A percentile compares a stretch with the other conserved stretches of the same genome.
Evolutionary conservation across 2,329 filamentous ascomycete species (phyloP).

Genomic region (Fusarium chuoi): DNA sequence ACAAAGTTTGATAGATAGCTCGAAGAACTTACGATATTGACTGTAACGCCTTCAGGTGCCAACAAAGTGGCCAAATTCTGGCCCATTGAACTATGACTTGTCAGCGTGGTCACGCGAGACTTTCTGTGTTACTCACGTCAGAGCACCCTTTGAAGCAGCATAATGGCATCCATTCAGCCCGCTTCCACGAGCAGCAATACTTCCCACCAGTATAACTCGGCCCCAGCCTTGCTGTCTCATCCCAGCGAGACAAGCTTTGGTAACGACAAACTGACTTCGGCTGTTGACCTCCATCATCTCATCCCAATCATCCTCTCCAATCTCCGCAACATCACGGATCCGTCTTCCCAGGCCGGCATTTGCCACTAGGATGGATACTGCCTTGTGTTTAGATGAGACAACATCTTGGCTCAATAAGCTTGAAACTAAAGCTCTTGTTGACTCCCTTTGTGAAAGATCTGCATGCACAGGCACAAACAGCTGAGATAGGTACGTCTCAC

Average conservation of each 20-base stretch:
- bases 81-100: slow-evolving; percentile 47
- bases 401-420: neutral
- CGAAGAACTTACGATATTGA: slow-evolving; percentile 45
- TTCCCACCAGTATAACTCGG: slow-evolving; percentile 47
- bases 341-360: slow-evolving; percentile 49
- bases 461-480: slow-evolving; percentile 5
- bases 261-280: slow-evolving; percentile 49
- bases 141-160: slow-evolving; percentile 49
- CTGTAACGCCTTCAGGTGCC: slow-evolving; percentile 48
- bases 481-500: neutral
- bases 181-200: slow-evolving; percentile 48
- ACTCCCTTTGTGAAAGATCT: slow-evolving; percentile 21
- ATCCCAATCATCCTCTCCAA: slow-evolving; percentile 51
- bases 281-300: slow-evolving; percentile 50
- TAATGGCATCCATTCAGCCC: slow-evolving; percentile 51
- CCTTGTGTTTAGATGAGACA: slow-evolving; percentile 31
- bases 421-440: slow-evolving; percentile 10
- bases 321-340: slow-evolving; percentile 48
- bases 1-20: neutral
- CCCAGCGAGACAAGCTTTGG: slow-evolving; percentile 45
- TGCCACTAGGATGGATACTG: slow-evolving; percentile 47
- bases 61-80: slow-evolving; percentile 48
- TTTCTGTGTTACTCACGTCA: slow-evolving; percentile 17
- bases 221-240: slow-evolving; percentile 49
- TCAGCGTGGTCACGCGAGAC: neutral